Conservation (phyloP, 305 asterid genomes). For the Fraxinus platypoda region DNA sequence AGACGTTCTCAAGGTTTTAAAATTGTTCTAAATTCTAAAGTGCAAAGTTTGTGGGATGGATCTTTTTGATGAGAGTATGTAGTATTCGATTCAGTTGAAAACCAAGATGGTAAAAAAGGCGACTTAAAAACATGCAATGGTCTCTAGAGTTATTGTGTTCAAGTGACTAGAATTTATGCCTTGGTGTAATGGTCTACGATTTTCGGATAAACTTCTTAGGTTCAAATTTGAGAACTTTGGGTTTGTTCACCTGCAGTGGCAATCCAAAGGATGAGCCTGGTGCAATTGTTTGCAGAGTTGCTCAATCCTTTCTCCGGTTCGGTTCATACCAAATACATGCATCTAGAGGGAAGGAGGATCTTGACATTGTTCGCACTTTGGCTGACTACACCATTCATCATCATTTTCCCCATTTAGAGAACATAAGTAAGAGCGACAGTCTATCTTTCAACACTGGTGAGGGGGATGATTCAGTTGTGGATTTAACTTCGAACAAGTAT, state of each 20-base stretch:
- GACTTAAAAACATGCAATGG: background rate
- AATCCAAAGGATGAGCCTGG: conserved; percentile 99
- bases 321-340: conserved; percentile 97
- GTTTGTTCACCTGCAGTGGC: conserved; percentile 62
- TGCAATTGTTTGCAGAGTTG: conserved; percentile 91
- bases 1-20: background rate
- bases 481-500: conserved; percentile 89
- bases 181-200: background rate
- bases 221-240: conserved; percentile 20
- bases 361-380: conserved; percentile 70
- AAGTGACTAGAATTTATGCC: background rate
- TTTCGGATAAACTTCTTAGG: conserved; percentile 12
- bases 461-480: conserved; percentile 79
- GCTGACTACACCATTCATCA: conserved; percentile 84
- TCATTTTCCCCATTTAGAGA: conserved; percentile 85
- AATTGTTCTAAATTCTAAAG: background rate
- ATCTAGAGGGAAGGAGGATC: conserved; percentile 73
- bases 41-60: conserved; percentile 3
- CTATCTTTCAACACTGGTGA: conserved; percentile 79
- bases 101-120: background rate
- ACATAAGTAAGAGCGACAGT: conserved; percentile 70
- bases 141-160: background rate
- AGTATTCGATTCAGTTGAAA: background rate
- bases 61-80: background rate
- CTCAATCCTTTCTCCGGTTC: conserved; percentile 92